Base-by-base conservation (phyloP, 2,329 filamentous ascomycete genomes). In the Hirsutella minnesotensis region DNA sequence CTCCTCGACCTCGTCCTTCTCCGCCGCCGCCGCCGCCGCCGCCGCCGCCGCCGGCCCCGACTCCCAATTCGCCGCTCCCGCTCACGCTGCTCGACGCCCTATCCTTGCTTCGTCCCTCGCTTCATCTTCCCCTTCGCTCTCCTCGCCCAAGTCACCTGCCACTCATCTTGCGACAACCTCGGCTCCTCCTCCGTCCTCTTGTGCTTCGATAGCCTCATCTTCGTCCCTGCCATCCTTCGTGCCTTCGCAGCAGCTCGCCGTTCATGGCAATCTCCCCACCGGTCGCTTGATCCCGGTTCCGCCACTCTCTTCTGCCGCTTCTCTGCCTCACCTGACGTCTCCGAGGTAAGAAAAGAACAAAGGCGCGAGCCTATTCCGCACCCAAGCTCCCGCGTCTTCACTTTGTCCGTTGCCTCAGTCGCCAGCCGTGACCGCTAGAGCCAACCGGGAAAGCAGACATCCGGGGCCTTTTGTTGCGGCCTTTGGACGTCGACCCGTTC, bases 221-320 rank as follows among this genome's bases (percentile, higher is more conserved):
- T 18, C 21, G 1, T 29, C 37, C 22, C 24, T 8, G 13, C 24
- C 37, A 4, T 39, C 37, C 2, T 18, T 46, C 44, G 44, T 41
- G 19, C 20, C 47, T 41, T 40, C 53, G 47, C 51, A 44, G 16
- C 38, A 44, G 15, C 47, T 22, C 44, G 50, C 18, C 44, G 50
- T 59, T 50, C 62, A 65, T 52, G 66, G 72, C 51, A 71, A 67
- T 57, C 67, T 69, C 52, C 68, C 66, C 40, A 66, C 69, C 52
- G 66, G 68, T 50, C 56, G 56, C 34, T 37, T 50, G 39, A 53
- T 56, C 51, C 44, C 47, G 36, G 45, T 51, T 34, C 47, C 51
- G 21, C 47, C 50, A 21, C 44, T 50, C 27, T 41, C 46, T 9
- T 43, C 43, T n/a, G 39, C 51, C 41, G 51, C 45, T 47, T 47